Evolutionary conservation across 257 asterid species (phyloP), one percentile per base, ranked within the genome.

Genomic region (Orobanche coerulescens): DNA sequence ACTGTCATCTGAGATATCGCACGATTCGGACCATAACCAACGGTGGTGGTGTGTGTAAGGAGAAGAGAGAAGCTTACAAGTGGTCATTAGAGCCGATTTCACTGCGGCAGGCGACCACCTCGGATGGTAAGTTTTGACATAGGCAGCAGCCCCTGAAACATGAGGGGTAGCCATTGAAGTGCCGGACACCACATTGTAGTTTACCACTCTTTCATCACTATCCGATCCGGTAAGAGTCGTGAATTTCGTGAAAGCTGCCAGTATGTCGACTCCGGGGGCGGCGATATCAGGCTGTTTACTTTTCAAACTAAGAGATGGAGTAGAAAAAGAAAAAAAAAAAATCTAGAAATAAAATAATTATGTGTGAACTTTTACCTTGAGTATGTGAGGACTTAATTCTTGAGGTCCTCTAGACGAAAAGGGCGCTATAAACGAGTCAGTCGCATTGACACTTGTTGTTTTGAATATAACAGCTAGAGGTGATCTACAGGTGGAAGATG

Each of bases 161-260:
- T 88, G 96, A 23, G 96, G 98, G 54, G 85, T 74, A 16, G 96
- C 75, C 98, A 88, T 88, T 1, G 98, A 88, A n/a, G 98, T 91
- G 39, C 98, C 98, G 0, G 96, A 91, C 19, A 39, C 24, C 6
- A 91, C 14, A 51, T 70, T 79, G 72, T 65, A 91, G 0, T 62
- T 54, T 53, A 78, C 84, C 1, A 73, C 54, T 52, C 87, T 64
- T 0, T 44, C 51, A 62, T 85, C 94, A 0, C 19, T 66, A 1
- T 4, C 4, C 1, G 47, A 44, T 16, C 76, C 75, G 0, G 72
- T 70, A 12, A 84, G 0, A 0, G 79, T 59, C 0, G 52, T 31
- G 62, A 62, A 51, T 44, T 23, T 55, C 0, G 95, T 49, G 71
- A 46, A 80, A 12, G 90, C 95, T 5, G 98, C 95, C 65, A 91